Evolutionary conservation across 495 filamentous ascomycete species (phyloP), one percentile per base, ranked within the genome.

Genomic region (Xylaria venustula): DNA sequence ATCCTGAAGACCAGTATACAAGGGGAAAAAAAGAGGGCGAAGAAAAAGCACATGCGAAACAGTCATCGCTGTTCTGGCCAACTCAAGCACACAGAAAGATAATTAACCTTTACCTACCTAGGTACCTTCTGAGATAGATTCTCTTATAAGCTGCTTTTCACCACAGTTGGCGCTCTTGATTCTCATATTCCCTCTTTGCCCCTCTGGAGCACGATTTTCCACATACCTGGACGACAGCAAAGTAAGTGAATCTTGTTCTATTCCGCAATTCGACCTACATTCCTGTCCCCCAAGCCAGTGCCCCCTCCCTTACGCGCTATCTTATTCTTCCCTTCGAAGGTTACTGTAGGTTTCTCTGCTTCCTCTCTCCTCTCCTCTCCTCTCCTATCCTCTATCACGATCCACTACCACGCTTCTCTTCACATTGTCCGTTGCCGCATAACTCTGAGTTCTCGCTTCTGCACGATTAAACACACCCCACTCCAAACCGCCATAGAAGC

Each of bases 1-100:
- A 20, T 12, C 15, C 17, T 28, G 23, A 30, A 17, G 34, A 36
- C n/a, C n/a, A n/a, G n/a, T n/a, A 9, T 5, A 40, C 6, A 40
- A 40, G 23, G 54, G 15, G 25, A 17, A 12, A 17, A 53, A 55
- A 53, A 14, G 36, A 20, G 11, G 22, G 26, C 8, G n/a, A n/a
- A 12, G 15, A 22, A 54, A 41, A 67, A 60, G 67, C 67, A 69
- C 67, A 69, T 69, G 67, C 57, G 48, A 69, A 64, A 67, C 61
- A 57, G 23, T 19, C 30, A 34, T n/a, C n/a, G n/a, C n/a, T n/a
- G n/a, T n/a, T n/a, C n/a, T n/a, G n/a, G n/a, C n/a, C n/a, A n/a
- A n/a, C n/a, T n/a, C n/a, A n/a, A n/a, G n/a, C n/a, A n/a, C n/a
- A n/a, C n/a, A n/a, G n/a, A n/a, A n/a, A n/a, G 48, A 36, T 46